Evolutionary conservation across 2,329 filamentous ascomycete genomes (phyloP).

Genomic region (Mollisiaceae sp.): DNA sequence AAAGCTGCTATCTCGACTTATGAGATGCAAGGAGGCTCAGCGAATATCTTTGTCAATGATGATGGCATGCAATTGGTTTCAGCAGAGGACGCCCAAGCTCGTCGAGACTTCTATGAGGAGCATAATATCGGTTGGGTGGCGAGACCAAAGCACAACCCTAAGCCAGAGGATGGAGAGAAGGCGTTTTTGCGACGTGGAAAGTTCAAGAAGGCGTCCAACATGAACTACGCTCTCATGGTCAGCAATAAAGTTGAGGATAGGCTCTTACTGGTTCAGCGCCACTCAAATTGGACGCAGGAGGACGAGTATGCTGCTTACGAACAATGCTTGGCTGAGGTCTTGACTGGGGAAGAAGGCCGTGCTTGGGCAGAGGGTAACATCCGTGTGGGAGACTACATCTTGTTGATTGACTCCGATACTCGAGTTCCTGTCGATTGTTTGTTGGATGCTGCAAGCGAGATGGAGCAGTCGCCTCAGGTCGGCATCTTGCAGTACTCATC

Average conservation of each 20-base stretch:
- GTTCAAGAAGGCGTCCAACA: conserved; percentile 78
- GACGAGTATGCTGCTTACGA: conserved; percentile 55
- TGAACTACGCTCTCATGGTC: conserved; percentile 64
- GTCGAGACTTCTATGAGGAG: conserved; percentile 61
- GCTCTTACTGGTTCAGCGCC: conserved; percentile 43
- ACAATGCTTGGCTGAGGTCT: conserved; percentile 52
- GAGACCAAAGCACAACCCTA: conserved; percentile 57
- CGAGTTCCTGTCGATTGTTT: conserved; percentile 48
- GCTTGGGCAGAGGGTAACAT: conserved; percentile 66
- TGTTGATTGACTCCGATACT: conserved; percentile 73
- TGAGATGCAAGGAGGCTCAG: conserved; percentile 66
- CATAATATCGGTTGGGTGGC: conserved; percentile 63
- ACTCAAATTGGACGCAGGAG: conserved; percentile 30
- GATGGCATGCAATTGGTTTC: conserved; percentile 69
- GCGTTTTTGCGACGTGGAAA: conserved; percentile 63
- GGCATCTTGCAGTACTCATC: conserved; percentile 75
- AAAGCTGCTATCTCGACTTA: conserved; percentile 64
- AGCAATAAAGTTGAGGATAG: conserved; percentile 48
- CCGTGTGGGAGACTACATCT: conserved; percentile 66
- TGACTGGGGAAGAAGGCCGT: conserved; percentile 54
- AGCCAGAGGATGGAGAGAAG: conserved; percentile 53
- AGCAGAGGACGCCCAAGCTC: conserved; percentile 52
- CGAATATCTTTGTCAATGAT: conserved; percentile 72
- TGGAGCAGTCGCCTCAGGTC: conserved; percentile 72
- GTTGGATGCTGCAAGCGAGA: conserved; percentile 61